Evolutionary conservation across 139 green algal species (phyloP), one percentile per base, ranked within the genome.

Genomic region (Coelastrella sp.): DNA sequence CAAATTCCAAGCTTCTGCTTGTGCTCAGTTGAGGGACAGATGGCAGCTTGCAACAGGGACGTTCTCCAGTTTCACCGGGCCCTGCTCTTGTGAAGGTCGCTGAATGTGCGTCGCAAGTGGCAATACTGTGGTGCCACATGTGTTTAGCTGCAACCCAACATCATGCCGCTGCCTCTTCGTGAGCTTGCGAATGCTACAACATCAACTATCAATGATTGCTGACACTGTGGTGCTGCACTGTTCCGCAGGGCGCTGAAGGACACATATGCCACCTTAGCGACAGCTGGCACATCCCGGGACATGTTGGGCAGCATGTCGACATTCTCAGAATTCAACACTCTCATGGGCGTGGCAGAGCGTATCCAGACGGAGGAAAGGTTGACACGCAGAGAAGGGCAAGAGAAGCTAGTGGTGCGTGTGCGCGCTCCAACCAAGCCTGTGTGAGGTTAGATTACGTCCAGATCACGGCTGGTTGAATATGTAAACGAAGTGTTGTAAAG

Each of bases 321-420:
- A 54, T 95, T 95, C 71, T 60, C 75, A 65, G 91, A 96, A 74
- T 97, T 97, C 90, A 93, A 95, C 84, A 80, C 92, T 0, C 81
- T 97, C 59, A 94, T 97, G 76, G 93, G 94, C 0, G 60, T 95
- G 61, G 95, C 96, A 78, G 87, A 96, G 66, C 88, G 81, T 8
- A 87, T 95, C 73, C 87, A 56, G 11, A 90, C 88, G 11, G 94
- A 96, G 80, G 93, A 96, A 90, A 82, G 85, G 0, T 85, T 94
- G 3, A 93, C 91, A 4, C 71, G 19, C 5, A 73, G 91, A 10
- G 90, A 92, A 7, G 83, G 76, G 3, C 68, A 76, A 22, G 85
- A 73, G 2, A 95, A 95, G 91, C 87, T 95, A 71, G 88, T 74
- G 20, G 93, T 95, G 32, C 57, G 84, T 5, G 93, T 95, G 32